Evolutionary conservation across 2,329 filamentous ascomycete genomes (phyloP).

Genomic region (Tolypocladium album): DNA sequence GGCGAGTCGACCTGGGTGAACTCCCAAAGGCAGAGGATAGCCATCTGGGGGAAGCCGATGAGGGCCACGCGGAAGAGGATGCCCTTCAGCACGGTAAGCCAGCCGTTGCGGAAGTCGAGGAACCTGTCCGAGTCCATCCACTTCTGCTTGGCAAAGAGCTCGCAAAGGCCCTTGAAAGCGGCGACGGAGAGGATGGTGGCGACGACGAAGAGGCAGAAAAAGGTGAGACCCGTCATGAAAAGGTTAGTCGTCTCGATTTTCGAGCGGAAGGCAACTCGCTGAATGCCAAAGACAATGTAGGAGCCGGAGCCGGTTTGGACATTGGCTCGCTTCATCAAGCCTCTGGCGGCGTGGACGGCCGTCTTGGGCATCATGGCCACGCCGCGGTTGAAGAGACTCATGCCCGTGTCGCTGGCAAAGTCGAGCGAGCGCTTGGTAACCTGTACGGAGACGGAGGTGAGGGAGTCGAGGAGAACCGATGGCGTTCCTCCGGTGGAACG

Average conservation of each 20-base stretch:
- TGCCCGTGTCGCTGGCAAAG: conserved; percentile 20
- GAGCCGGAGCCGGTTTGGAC: conserved; percentile 42
- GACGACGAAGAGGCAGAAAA: conserved; percentile 78
- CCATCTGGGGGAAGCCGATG: conserved; percentile 86
- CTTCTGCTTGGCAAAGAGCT: conserved; percentile 61
- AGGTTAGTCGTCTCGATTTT: conserved; percentile 85
- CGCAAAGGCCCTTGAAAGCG: conserved; percentile 71
- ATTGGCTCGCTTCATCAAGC: conserved; percentile 43
- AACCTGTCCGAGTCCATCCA: conserved; percentile 82
- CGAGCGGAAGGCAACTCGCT: conserved; percentile 67
- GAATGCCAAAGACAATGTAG: conserved; percentile 66
- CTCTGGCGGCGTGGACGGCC: conserved; percentile 19
- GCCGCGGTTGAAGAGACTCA: conserved; percentile 43
- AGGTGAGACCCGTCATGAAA: conserved; percentile 82
- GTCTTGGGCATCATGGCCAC: conserved; percentile 38
- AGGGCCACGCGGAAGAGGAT: conserved; percentile 85
- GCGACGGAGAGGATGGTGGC: conserved; percentile 62
- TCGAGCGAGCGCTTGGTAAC: conserved; percentile 54
- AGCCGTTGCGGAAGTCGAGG: conserved; percentile 86
- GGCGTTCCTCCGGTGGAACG: conserved; percentile 82
- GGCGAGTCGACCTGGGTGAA: conserved; percentile 77
- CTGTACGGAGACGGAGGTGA: conserved; percentile 70
- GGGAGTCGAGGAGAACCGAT: conserved; percentile 63
- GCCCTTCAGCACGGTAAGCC: conserved; percentile 85
- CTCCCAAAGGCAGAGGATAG: conserved; percentile 87